Percentiles rank a stretch among this genome's conserved stretches.
Evolutionary conservation across 2,329 filamentous ascomycete species (phyloP).

Genomic region (Sphaerulina vaccinii): DNA sequence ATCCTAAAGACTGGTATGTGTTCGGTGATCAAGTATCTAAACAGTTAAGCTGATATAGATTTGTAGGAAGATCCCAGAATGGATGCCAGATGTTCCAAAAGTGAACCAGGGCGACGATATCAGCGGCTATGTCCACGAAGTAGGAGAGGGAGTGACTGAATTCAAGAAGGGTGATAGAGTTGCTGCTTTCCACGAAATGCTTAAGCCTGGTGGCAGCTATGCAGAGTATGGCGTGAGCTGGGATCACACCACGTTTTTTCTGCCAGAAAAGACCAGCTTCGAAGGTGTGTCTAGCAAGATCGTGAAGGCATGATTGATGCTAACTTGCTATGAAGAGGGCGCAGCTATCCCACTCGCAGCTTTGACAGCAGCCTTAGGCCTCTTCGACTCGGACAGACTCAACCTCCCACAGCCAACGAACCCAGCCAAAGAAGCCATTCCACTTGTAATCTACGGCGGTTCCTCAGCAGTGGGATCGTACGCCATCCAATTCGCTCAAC

Average conservation of each 20-base stretch:
- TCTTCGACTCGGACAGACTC: constrained; percentile 42
- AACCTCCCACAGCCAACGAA: constrained; percentile 44
- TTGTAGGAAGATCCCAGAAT: constrained; percentile 25
- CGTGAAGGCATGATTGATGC: background rate
- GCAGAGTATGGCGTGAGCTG: constrained; percentile 62
- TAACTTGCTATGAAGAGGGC: constrained; percentile 36
- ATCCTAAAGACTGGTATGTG: constrained; percentile 35
- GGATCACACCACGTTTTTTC: constrained; percentile 58
- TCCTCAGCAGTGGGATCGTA: constrained; percentile 59
- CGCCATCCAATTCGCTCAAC: constrained; percentile 56
- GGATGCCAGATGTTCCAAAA: constrained; percentile 18
- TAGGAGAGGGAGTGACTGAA: constrained; percentile 56
- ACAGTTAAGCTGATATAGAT: background rate
- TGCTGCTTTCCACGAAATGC: constrained; percentile 56
- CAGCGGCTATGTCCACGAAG: constrained; percentile 50
- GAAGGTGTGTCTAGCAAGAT: constrained; percentile 43
- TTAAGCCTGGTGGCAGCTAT: constrained; percentile 52
- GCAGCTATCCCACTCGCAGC: constrained; percentile 49
- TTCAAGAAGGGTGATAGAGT: constrained; percentile 61
- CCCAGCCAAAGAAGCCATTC: constrained; percentile 32
- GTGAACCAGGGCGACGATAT: constrained; percentile 39
- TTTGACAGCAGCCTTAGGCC: constrained; percentile 47
- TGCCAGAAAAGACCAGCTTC: constrained; percentile 51
- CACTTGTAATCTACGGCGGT: constrained; percentile 51
- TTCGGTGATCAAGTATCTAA: background rate